phyloP scores from a whole-genome alignment of 2,329 filamentous ascomycete species.

The Acrodontium crateriforme region DNA sequence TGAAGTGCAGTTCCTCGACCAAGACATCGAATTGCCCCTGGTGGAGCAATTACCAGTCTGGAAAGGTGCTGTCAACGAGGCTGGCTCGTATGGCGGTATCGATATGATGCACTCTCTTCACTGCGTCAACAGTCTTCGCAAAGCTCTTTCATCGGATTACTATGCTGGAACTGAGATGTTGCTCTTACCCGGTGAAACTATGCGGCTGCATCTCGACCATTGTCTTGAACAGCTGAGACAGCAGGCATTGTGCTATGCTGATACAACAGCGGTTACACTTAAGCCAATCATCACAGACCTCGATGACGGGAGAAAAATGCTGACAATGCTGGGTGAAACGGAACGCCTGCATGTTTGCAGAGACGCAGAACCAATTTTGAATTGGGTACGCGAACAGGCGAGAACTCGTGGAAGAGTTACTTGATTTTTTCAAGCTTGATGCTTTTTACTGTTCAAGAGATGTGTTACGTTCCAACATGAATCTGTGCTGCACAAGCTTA shows the following conservation, averaged over 20 bases:
- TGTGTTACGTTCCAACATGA: no score
- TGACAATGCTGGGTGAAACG: conserved; percentile 6
- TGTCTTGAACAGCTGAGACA: conserved; percentile 7
- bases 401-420: background rate
- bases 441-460: no score
- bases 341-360: conserved; percentile 6
- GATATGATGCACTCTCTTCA: conserved; percentile 7
- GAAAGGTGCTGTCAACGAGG: background rate
- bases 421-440: no score
- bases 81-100: conserved; percentile 4
- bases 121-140: conserved; percentile 5
- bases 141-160: conserved; percentile 3
- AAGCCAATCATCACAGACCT: conserved; percentile 2
- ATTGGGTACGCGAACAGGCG: conserved; percentile 1
- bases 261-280: conserved; percentile 6
- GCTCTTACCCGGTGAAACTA: background rate
- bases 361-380: conserved; percentile 3
- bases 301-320: background rate
- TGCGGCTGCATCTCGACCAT: conserved; percentile 6
- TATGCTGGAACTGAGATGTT: conserved; percentile 1
- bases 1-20: conserved; percentile 2
- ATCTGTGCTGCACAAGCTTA: no score
- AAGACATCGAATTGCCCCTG: background rate
- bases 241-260: conserved; percentile 6
- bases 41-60: background rate